Conservation (phyloP, 108 stramenopile species). For the Cylindrotheca fusiformis region DNA sequence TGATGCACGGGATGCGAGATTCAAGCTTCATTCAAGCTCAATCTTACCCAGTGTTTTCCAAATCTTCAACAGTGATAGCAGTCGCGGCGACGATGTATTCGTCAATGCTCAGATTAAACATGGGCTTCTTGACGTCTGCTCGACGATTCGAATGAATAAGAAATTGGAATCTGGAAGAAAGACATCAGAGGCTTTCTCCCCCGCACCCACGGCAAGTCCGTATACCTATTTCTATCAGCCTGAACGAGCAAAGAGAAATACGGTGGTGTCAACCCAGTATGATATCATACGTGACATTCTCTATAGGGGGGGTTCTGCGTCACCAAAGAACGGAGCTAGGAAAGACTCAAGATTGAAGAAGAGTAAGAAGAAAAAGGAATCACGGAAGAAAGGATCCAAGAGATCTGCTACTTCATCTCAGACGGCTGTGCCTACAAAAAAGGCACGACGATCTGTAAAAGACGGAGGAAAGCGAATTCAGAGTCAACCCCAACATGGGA, state of each 20-base stretch:
- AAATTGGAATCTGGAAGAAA: background rate
- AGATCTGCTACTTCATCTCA: background rate
- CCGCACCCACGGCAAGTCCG: background rate
- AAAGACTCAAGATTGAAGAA: background rate
- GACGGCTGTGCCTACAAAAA: background rate
- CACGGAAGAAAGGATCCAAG: background rate
- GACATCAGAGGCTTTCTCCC: background rate
- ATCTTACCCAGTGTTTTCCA: too few relatives aligned
- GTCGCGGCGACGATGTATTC: too few relatives aligned
- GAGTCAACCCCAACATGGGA: background rate
- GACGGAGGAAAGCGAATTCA: background rate
- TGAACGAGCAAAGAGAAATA: background rate
- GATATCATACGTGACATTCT: background rate
- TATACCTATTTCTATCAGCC: background rate
- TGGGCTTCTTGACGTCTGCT: background rate
- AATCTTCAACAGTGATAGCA: too few relatives aligned
- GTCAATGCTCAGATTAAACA: background rate
- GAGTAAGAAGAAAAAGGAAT: background rate
- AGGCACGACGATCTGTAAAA: background rate
- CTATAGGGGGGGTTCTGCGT: background rate
- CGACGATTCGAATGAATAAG: background rate
- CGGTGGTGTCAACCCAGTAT: background rate
- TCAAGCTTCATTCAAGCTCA: too few relatives aligned
- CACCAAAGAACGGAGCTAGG: background rate
- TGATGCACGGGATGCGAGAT: too few relatives aligned